Evolutionary conservation across 202 grass and related monocot genomes (phyloP).

Genomic region (Bolboschoenoplectus hybrid): DNA sequence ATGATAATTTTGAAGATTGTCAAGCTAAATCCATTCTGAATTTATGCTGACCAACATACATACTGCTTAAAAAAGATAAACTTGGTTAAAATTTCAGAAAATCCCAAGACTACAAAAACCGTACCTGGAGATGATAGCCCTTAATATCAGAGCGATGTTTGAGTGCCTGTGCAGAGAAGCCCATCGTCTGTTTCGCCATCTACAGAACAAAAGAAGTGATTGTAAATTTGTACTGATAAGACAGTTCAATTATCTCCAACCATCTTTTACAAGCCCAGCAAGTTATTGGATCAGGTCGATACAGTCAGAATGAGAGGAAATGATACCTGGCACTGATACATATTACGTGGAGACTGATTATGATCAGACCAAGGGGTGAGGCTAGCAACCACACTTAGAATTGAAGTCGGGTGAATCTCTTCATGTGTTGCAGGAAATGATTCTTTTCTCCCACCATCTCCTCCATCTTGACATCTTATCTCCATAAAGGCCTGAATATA

Average conservation of each 20-base stretch:
- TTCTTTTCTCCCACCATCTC: conserved; percentile 74
- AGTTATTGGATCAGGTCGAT: conserved; percentile 27
- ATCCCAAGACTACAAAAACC: conserved; percentile 34
- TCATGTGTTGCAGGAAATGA: conserved; percentile 83
- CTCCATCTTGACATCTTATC: conserved; percentile 91
- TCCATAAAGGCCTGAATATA: conserved; percentile 87
- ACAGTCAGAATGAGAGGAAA: conserved; percentile 34
- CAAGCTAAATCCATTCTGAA: neutral
- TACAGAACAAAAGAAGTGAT: conserved; percentile 37
- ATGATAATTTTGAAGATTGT: conserved; percentile 1
- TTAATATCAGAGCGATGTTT: conserved; percentile 86
- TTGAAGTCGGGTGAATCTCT: conserved; percentile 94
- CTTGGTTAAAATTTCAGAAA: neutral
- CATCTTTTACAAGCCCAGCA: neutral
- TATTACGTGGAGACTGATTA: conserved; percentile 97
- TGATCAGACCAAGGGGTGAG: conserved; percentile 98
- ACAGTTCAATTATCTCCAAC: conserved; percentile 13
- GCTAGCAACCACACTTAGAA: conserved; percentile 96
- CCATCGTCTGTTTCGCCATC: conserved; percentile 99
- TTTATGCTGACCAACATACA: conserved; percentile 9
- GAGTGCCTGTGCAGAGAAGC: conserved; percentile 84
- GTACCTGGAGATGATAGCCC: conserved; percentile 93
- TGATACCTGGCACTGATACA: conserved; percentile 96
- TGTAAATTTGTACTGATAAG: neutral
- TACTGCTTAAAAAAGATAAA: neutral